These are phyloP conservation scores for Tuber umbilicatum DNA, from an alignment of 495 filamentous ascomycete species.

Conservation along the genomic window DNA sequence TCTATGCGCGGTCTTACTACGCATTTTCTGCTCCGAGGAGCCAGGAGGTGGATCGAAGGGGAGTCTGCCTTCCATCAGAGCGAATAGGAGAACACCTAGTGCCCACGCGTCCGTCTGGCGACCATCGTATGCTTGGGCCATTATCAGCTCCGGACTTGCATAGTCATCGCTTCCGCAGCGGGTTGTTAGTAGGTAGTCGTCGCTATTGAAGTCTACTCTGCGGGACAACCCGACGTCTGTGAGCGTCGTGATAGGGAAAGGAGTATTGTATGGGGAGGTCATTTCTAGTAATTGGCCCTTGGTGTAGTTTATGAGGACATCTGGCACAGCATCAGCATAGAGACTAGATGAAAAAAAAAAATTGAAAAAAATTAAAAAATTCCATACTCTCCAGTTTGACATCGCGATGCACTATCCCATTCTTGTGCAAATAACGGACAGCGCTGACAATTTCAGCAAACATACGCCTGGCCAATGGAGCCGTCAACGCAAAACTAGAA, in stretches of 20 bases:
- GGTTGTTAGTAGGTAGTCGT: conserved; percentile 74
- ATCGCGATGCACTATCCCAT: conserved; percentile 88
- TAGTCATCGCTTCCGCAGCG: conserved; percentile 96
- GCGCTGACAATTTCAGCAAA: conserved; percentile 84
- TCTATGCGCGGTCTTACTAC: conserved; percentile 75
- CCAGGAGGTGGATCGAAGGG: conserved; percentile 84
- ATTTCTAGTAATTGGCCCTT: conserved; percentile 48
- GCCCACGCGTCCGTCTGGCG: conserved; percentile 92
- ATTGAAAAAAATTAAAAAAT: conserved; percentile 16
- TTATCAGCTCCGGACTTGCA: conserved; percentile 89
- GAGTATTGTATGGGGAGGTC: conserved; percentile 51
- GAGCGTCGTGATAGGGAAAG: conserved; percentile 74
- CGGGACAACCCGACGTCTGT: conserved; percentile 90
- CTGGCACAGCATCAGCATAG: conserved; percentile 47
- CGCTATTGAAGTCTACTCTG: conserved; percentile 54
- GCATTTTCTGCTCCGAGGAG: conserved; percentile 62
- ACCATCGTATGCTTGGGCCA: conserved; percentile 92
- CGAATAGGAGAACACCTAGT: conserved; percentile 84
- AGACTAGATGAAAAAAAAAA: not conserved
- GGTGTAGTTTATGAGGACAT: conserved; percentile 82
- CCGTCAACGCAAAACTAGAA: conserved; percentile 57
- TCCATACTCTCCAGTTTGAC: conserved; percentile 93
- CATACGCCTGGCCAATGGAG: conserved; percentile 69
- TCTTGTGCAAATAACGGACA: conserved; percentile 72
- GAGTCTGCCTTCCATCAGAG: conserved; percentile 81